Conservation (phyloP, 2,329 filamentous ascomycete species). For the Cadophora sp. region DNA sequence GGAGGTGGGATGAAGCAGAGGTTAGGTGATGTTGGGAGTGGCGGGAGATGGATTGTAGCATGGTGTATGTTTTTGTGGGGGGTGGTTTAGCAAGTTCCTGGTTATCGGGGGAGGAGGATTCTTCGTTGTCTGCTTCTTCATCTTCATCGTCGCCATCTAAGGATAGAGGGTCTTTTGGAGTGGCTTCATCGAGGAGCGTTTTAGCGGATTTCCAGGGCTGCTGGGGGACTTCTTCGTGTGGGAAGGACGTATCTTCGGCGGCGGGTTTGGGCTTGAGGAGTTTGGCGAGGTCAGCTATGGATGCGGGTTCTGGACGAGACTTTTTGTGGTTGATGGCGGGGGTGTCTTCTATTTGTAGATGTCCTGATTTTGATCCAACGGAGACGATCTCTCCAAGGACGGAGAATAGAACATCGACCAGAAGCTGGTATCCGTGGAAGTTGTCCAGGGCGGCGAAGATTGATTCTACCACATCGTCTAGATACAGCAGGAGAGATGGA, state of each 20-base stretch:
- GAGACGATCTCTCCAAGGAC: slow-evolving; percentile 84
- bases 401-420: slow-evolving; percentile 85
- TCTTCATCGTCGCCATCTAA: background rate
- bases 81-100: slow-evolving; percentile 63
- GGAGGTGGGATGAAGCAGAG: slow-evolving; percentile 79
- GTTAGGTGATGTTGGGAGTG: slow-evolving; percentile 92
- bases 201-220: slow-evolving; percentile 45
- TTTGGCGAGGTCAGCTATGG: slow-evolving; percentile 55
- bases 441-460: slow-evolving; percentile 94
- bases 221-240: slow-evolving; percentile 42
- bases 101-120: slow-evolving; percentile 41
- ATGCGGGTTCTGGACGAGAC: slow-evolving; percentile 47
- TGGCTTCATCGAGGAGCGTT: slow-evolving; percentile 45
- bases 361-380: slow-evolving; percentile 72
- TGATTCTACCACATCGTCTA: slow-evolving; percentile 89
- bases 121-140: slow-evolving; percentile 17
- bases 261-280: slow-evolving; percentile 61
- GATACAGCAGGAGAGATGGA: slow-evolving; percentile 79
- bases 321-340: slow-evolving; percentile 49
- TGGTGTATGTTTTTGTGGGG: slow-evolving; percentile 79
- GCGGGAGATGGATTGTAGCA: slow-evolving; percentile 81
- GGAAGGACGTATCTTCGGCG: slow-evolving; percentile 23
- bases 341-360: slow-evolving; percentile 47
- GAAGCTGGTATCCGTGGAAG: slow-evolving; percentile 88
- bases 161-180: slow-evolving; percentile 11